These are phyloP conservation scores for Tricholoma sp. DNA, from an alignment of 768 basidiomycete species.

Conservation along the genomic window DNA sequence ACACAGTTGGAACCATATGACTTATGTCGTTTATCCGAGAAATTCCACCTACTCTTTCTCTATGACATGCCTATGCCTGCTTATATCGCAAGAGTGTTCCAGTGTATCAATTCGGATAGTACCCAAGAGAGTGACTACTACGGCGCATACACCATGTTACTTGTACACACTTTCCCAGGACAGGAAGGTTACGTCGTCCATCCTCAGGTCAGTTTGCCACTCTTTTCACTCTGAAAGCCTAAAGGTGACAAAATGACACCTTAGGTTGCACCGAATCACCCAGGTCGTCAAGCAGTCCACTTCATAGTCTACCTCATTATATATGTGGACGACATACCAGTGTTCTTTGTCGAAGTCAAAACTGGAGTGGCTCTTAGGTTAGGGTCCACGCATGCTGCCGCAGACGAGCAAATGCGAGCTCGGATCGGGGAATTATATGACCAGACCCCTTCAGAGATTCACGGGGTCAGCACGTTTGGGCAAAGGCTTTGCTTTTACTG, in stretches of 20 bases:
- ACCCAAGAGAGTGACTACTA: neutral
- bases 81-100: neutral
- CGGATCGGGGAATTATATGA: neutral
- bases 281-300: neutral
- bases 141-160: neutral
- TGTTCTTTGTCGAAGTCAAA: neutral
- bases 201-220: no score
- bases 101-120: neutral
- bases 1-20: no score
- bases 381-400: neutral
- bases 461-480: no score
- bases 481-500: neutral
- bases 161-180: neutral
- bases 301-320: no score
- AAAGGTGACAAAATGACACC: no score
- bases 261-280: no score
- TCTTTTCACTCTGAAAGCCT: no score
- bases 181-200: no score
- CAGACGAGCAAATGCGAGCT: neutral
- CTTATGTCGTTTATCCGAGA: no score
- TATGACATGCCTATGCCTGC: neutral
- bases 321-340: neutral
- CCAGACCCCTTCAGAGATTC: neutral
- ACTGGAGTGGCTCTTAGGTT: neutral
- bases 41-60: no score